Base-by-base conservation (phyloP, 2,329 filamentous ascomycete genomes). In the Trichoderma asperellum region DNA sequence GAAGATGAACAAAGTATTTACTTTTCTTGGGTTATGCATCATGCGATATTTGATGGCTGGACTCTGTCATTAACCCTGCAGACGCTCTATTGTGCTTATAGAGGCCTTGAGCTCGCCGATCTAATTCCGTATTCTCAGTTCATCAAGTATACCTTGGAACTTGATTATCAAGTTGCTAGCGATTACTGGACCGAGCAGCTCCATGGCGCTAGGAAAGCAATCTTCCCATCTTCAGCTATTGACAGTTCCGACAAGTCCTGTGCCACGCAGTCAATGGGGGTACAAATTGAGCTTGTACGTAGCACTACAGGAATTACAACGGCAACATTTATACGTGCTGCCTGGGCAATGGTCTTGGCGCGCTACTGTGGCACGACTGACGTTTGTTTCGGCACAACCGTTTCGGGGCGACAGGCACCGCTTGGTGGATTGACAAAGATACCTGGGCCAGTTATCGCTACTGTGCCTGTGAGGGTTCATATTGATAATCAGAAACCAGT, bases 261-360 rank as follows among this genome's bases (percentile, higher is more conserved):
- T 24, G 24, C 24, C 24, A 24, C 24, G 3, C 24, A 24, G 3
- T 24, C 24, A 24, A 24, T 24, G 24, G 24, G 24, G 24, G 24
- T 24, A 24, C 24, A 24, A 24, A 24, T 24, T 24, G 24, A 24
- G 24, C 24, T 24, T 24, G 24, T 24, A 24, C 24, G 24, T 24
- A 24, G 24, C 24, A 24, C 24, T 24, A 2, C 24, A 24, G 24
- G 24, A 24, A 29, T 71, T n/a, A 71, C 71, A 1, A 61, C 55
- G 27, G 70, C 73, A 1, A 72, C 71, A 0, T 21, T 72, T 5
- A 35, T 74, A 29, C 69, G 71, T 27, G 72, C 71, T 16, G 73
- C 74, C 6, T 75, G 74, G 74, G 73, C 72, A 12, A 56, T 72
- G 3, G 49, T 72, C 7, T 63, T 75, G 2, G 71, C 74, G 29